phyloP scores from a whole-genome alignment of 768 basidiomycete genomes.

The Boletus huronensis region DNA sequence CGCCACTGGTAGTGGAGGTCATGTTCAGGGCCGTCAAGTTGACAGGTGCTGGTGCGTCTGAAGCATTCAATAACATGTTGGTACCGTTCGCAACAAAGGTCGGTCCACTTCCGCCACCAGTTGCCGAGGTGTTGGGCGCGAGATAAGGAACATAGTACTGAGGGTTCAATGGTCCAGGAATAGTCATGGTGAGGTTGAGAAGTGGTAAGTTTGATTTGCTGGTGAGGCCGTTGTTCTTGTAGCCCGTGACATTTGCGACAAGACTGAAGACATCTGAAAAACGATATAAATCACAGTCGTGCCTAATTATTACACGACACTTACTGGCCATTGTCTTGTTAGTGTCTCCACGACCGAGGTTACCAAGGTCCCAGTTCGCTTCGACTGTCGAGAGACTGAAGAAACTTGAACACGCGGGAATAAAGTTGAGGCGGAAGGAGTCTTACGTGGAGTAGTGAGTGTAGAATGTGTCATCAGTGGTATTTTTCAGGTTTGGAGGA shows the following conservation, averaged over 20 bases:
- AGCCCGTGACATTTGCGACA: slow-evolving; percentile 45
- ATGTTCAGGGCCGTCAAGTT: slow-evolving; percentile 32
- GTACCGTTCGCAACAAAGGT: slow-evolving; percentile 35
- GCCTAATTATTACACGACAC: background rate
- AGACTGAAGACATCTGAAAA: slow-evolving; percentile 47
- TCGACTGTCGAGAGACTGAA: slow-evolving; percentile 47
- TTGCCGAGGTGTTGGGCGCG: slow-evolving; percentile 35
- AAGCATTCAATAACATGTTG: slow-evolving; percentile 32
- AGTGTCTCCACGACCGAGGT: slow-evolving; percentile 53
- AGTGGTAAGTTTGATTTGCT: slow-evolving; percentile 27
- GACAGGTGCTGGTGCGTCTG: slow-evolving; percentile 33
- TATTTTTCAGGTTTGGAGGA: slow-evolving; percentile 40
- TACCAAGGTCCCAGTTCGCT: slow-evolving; percentile 57
- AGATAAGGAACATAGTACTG: slow-evolving; percentile 38
- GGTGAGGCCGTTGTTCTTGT: slow-evolving; percentile 39
- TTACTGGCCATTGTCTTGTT: slow-evolving; percentile 35
- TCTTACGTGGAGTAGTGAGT: slow-evolving; percentile 49
- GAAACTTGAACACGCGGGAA: background rate
- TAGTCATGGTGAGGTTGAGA: slow-evolving; percentile 37
- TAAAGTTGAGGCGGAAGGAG: background rate
- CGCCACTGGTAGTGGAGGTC: slow-evolving; percentile 1
- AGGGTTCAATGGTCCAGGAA: slow-evolving; percentile 42
- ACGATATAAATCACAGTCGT: background rate
- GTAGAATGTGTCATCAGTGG: slow-evolving; percentile 50
- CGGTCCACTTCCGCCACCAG: slow-evolving; percentile 38